These are phyloP conservation scores for Aspergillus fischeri DNA, from an alignment of 2,329 filamentous ascomycete species.

Conservation along the genomic window DNA sequence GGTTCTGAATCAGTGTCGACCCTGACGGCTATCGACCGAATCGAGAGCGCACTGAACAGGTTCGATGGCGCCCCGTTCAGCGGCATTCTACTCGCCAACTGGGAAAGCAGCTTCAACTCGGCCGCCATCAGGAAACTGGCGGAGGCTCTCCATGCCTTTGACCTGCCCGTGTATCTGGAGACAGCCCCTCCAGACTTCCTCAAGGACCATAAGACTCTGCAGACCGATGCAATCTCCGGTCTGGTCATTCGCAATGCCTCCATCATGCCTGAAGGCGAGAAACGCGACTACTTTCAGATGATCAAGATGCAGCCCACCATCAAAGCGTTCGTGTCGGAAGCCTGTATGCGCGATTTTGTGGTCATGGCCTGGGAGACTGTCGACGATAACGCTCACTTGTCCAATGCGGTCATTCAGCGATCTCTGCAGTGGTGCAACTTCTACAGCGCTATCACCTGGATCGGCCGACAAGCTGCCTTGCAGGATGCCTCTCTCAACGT, in stretches of 20 bases:
- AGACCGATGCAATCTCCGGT: conserved; percentile 33
- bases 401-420: conserved; percentile 42
- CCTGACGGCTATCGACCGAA: conserved; percentile 24
- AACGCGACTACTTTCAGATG: conserved; percentile 45
- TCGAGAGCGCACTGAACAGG: conserved; percentile 24
- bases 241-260: conserved; percentile 41
- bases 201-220: conserved; percentile 30
- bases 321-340: conserved; percentile 44
- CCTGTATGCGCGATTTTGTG: conserved; percentile 41
- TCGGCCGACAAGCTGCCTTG: conserved; percentile 37
- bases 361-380: conserved; percentile 46
- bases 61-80: conserved; percentile 32
- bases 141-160: conserved; percentile 30
- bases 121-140: conserved; percentile 28
- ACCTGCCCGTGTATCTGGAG: conserved; percentile 43
- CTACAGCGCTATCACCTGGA: conserved; percentile 45
- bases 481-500: conserved; percentile 30
- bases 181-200: conserved; percentile 39
- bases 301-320: conserved; percentile 37
- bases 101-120: conserved; percentile 32
- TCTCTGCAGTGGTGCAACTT: conserved; percentile 46
- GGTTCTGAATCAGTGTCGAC: conserved; percentile 19
- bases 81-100: conserved; percentile 42
- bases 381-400: conserved; percentile 33
- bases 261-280: conserved; percentile 39